A percentile compares a stretch with the other conserved stretches of the same genome.
Conservation (phyloP, 805 yeast species). For the Yamadazyma sp. region DNA sequence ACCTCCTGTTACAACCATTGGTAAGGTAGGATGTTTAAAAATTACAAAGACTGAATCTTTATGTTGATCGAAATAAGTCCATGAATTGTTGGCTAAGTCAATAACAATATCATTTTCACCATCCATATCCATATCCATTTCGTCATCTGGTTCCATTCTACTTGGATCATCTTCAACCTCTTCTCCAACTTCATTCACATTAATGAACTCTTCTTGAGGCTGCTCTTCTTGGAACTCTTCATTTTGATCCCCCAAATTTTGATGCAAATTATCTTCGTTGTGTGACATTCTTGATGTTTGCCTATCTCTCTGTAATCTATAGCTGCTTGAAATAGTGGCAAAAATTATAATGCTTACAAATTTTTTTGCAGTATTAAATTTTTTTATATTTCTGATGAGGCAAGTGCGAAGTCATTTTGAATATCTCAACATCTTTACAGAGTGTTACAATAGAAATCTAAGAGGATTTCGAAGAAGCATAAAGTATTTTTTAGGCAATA, state of each 20-base stretch:
- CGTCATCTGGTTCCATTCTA: constrained; percentile 33
- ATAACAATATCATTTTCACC: constrained; percentile 57
- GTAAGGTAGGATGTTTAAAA: constrained; percentile 80
- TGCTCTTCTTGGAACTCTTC: constrained; percentile 5
- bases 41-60: constrained; percentile 81
- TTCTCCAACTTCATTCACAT: constrained; percentile 20
- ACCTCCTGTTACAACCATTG: constrained; percentile 89
- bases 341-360: too few relatives aligned
- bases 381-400: too few relatives aligned
- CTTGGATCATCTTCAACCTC: constrained; percentile 29
- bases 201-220: constrained; percentile 12
- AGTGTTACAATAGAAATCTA: too few relatives aligned
- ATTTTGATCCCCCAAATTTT: background rate
- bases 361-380: too few relatives aligned
- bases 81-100: constrained; percentile 87
- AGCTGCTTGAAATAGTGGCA: too few relatives aligned
- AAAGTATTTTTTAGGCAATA: too few relatives aligned
- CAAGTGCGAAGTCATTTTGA: too few relatives aligned
- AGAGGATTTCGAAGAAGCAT: too few relatives aligned
- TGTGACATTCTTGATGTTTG: background rate
- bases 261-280: background rate
- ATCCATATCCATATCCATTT: constrained; percentile 21
- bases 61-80: constrained; percentile 86
- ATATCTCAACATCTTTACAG: too few relatives aligned
- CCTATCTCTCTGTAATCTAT: too few relatives aligned